Percentiles rank a stretch among this genome's conserved stretches.
Evolutionary conservation across 768 basidiomycete genomes (phyloP).

Genomic region (Rhodosporidiobolus sp.): DNA sequence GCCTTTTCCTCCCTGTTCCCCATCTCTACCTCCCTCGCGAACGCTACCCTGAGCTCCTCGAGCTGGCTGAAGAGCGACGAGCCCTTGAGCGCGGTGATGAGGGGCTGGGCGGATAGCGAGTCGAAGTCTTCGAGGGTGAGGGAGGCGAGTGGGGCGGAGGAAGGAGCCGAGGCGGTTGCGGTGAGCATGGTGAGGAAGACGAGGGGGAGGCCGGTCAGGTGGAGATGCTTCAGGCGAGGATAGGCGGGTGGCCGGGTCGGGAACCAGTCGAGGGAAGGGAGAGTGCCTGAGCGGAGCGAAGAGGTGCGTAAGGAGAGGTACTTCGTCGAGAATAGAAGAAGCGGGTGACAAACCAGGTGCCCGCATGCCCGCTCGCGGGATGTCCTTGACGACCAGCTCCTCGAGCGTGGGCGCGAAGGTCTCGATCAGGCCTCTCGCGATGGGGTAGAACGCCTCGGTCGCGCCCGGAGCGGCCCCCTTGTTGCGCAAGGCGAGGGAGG

Average conservation of each 20-base stretch:
- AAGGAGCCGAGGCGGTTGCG: too few species aligned
- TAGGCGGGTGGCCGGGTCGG: slow-evolving; percentile 5
- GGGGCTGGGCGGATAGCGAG: not conserved
- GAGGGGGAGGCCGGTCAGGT: slow-evolving; percentile 31
- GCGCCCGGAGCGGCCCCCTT: slow-evolving; percentile 4
- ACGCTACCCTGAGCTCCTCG: slow-evolving; percentile 10
- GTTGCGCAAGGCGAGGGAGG: slow-evolving; percentile 24
- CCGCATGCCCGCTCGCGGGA: slow-evolving; percentile 19
- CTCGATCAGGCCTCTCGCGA: slow-evolving; percentile 3
- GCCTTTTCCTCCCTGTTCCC: not conserved
- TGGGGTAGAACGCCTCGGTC: not conserved
- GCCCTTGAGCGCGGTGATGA: slow-evolving; percentile 1
- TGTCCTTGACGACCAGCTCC: slow-evolving; percentile 23
- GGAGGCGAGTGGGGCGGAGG: not conserved
- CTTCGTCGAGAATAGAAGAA: not conserved
- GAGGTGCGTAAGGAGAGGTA: not conserved
- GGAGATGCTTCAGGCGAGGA: slow-evolving; percentile 7
- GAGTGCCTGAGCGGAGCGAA: not conserved
- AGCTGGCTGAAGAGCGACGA: not conserved
- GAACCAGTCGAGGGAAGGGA: slow-evolving; percentile 10
- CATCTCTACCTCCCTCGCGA: not conserved
- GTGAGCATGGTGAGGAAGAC: not conserved
- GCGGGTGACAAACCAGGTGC: not conserved
- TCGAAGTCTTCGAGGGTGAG: slow-evolving; percentile 36
- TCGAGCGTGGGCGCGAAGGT: not conserved